These are phyloP conservation scores for Eimeria mitis DNA, from an alignment of 169 alveolate species.

Conservation along the genomic window DNA sequence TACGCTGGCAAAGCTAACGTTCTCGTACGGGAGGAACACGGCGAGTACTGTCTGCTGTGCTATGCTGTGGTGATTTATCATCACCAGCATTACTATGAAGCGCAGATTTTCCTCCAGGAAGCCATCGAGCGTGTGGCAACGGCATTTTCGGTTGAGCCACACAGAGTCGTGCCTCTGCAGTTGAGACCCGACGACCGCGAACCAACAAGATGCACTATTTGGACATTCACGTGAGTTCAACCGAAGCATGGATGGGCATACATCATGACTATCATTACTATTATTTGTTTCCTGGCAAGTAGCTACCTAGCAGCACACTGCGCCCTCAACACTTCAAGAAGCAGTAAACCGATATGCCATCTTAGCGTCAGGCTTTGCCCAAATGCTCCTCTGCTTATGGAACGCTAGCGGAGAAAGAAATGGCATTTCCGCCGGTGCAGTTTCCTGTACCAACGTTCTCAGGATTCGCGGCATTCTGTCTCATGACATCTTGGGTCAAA, in stretches of 20 bases:
- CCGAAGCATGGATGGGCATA: background rate
- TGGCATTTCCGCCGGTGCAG: background rate
- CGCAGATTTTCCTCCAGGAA: slow-evolving; percentile 16
- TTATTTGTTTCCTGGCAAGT: background rate
- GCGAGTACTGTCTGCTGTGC: background rate
- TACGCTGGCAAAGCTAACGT: background rate
- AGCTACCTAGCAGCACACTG: background rate
- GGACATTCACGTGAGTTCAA: slow-evolving; percentile 50
- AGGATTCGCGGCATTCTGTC: slow-evolving; percentile 48
- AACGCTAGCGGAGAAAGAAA: background rate
- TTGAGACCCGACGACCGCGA: slow-evolving; percentile 59
- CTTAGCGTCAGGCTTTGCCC: background rate
- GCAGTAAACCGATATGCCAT: background rate
- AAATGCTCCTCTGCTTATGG: background rate
- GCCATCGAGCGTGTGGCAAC: slow-evolving; percentile 27
- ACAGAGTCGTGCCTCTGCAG: slow-evolving; percentile 54
- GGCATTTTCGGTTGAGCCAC: slow-evolving; percentile 20
- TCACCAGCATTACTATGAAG: slow-evolving; percentile 62
- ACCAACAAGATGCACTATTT: slow-evolving; percentile 15
- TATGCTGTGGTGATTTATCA: background rate
- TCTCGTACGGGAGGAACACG: background rate
- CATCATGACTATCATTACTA: background rate
- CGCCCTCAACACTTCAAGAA: background rate
- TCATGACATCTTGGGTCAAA: slow-evolving; percentile 45
- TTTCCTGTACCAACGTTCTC: background rate